These are phyloP conservation scores for Suillus weaverae DNA, from an alignment of 768 basidiomycete genomes.

Conservation along the genomic window DNA sequence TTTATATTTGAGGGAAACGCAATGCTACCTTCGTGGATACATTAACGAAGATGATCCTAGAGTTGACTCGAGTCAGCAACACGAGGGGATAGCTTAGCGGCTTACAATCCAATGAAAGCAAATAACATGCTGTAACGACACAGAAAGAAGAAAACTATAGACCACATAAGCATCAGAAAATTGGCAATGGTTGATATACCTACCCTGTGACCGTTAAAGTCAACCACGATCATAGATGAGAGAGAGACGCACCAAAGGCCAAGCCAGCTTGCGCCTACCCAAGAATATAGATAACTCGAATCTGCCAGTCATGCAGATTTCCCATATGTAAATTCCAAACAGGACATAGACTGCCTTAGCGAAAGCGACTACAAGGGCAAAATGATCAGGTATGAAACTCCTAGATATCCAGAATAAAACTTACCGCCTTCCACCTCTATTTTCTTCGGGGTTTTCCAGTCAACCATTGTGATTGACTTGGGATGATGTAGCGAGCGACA, in stretches of 20 bases:
- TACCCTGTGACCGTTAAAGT: conserved; percentile 2
- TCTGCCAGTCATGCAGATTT: conserved; percentile 57
- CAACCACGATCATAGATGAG: conserved; percentile 1
- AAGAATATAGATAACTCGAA: conserved; percentile 70
- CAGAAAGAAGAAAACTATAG: conserved; percentile 61
- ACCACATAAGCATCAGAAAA: conserved; percentile 2
- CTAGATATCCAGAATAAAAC: conserved; percentile 9
- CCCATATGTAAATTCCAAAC: conserved; percentile 70
- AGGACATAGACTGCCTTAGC: conserved; percentile 59
- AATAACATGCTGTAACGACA: conserved; percentile 73
- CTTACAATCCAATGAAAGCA: conserved; percentile 64
- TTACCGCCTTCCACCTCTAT: conserved; percentile 25
- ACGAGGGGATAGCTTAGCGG: conserved; percentile 1
- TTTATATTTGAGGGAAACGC: neutral
- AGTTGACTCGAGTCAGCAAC: neutral
- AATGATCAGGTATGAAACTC: conserved; percentile 4
- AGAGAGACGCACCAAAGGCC: conserved; percentile 60
- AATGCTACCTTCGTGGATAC: conserved; percentile 45
- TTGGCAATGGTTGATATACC: neutral
- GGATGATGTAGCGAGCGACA: conserved; percentile 9
- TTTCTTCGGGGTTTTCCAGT: conserved; percentile 25
- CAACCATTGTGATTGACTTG: conserved; percentile 19
- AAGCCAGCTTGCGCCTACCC: conserved; percentile 57
- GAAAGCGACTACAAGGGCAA: conserved; percentile 47
- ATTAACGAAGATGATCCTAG: conserved; percentile 59